Conservation (phyloP, 176 grass and related monocot genomes). For the Eleusine coracana region DNA sequence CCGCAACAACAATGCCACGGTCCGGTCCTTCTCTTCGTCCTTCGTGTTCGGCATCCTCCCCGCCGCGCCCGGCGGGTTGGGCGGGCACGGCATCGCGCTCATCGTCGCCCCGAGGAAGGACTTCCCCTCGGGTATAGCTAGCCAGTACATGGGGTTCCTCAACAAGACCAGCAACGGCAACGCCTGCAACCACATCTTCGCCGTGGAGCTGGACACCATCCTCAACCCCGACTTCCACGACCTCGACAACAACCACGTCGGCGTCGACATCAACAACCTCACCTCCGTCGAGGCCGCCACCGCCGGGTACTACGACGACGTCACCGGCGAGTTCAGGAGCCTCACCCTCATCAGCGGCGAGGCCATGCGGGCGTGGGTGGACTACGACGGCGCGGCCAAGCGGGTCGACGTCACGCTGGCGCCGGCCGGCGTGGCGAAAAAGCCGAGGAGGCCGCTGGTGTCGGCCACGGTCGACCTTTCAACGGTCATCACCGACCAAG, state of each 20-base stretch:
- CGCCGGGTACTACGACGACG: constrained; percentile 30
- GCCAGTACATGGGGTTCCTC: constrained; percentile 12
- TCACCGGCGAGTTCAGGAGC: background rate
- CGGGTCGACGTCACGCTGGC: constrained; percentile 25
- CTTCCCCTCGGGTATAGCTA: background rate
- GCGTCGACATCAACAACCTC: constrained; percentile 34
- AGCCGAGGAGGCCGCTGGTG: constrained; percentile 6
- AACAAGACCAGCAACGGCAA: constrained; percentile 7
- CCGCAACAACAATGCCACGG: background rate
- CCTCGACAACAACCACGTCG: constrained; percentile 32
- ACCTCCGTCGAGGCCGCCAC: background rate
- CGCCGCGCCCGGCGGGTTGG: background rate
- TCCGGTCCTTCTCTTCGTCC: constrained; percentile 26
- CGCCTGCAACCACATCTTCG: background rate
- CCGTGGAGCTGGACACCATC: constrained; percentile 42
- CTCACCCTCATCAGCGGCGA: constrained; percentile 10
- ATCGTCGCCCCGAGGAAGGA: background rate
- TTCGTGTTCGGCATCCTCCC: constrained; percentile 43
- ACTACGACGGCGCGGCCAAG: constrained; percentile 12
- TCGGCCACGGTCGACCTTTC: constrained; percentile 14
- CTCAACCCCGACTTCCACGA: constrained; percentile 3
- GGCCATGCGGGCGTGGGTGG: constrained; percentile 25
- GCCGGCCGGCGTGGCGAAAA: background rate
- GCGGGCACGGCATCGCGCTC: constrained; percentile 33
- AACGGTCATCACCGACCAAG: background rate